Conservation (phyloP, 2,329 filamentous ascomycete genomes). For the Hirsutella rhossiliensis region DNA sequence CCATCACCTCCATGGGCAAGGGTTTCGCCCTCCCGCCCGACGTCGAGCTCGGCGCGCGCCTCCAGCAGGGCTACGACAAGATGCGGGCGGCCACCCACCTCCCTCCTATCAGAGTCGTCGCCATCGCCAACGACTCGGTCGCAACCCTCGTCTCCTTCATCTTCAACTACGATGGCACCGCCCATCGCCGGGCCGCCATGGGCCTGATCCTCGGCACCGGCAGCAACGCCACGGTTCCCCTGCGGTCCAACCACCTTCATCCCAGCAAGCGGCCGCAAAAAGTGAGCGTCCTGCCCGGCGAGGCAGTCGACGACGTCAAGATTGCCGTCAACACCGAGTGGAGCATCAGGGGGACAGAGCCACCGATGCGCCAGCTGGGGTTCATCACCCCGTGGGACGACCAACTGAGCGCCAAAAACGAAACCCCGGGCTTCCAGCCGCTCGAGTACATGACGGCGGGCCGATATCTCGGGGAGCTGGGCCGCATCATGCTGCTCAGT, state of each 20-base stretch:
- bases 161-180: slow-evolving; percentile 52
- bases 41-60: slow-evolving; percentile 46
- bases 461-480: slow-evolving; percentile 65
- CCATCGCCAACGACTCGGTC: slow-evolving; percentile 73
- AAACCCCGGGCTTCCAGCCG: slow-evolving; percentile 65
- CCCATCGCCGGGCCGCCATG: slow-evolving; percentile 58
- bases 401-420: slow-evolving; percentile 52
- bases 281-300: slow-evolving; percentile 34
- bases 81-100: slow-evolving; percentile 31
- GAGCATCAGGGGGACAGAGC: slow-evolving; percentile 66
- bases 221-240: slow-evolving; percentile 67
- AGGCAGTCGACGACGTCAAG: slow-evolving; percentile 38
- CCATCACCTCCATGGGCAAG: slow-evolving; percentile 58
- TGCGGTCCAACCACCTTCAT: slow-evolving; percentile 51
- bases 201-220: slow-evolving; percentile 74
- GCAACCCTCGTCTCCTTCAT: slow-evolving; percentile 69
- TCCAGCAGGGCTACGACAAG: slow-evolving; percentile 46
- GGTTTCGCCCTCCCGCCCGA: slow-evolving; percentile 52
- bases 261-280: slow-evolving; percentile 45
- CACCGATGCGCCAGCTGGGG: slow-evolving; percentile 47
- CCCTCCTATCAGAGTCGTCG: slow-evolving; percentile 57
- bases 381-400: slow-evolving; percentile 63
- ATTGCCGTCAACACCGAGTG: slow-evolving; percentile 77
- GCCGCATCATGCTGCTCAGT: slow-evolving; percentile 57
- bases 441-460: slow-evolving; percentile 79